Conservation (phyloP, 2,329 filamentous ascomycete genomes). For the Aspergillus sp. region DNA sequence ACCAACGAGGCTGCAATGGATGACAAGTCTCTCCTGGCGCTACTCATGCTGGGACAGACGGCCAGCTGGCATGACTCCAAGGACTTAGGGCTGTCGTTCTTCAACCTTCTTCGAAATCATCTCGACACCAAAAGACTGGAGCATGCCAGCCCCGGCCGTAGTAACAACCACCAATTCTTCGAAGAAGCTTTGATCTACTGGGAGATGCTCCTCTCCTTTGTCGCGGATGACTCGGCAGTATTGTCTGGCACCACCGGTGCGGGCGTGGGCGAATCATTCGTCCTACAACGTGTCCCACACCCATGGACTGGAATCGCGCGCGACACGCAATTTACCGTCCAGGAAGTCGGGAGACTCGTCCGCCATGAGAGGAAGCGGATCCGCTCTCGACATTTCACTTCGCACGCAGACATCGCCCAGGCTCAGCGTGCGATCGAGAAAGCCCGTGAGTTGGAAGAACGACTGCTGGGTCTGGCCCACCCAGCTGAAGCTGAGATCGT, state of each 20-base stretch:
- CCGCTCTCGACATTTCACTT: slow-evolving; percentile 35
- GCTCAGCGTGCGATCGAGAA: slow-evolving; percentile 35
- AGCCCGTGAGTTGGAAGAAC: slow-evolving; percentile 45
- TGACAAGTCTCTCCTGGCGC: slow-evolving; percentile 55
- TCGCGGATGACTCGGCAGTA: slow-evolving; percentile 39
- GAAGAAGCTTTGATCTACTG: slow-evolving; percentile 57
- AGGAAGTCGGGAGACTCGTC: slow-evolving; percentile 46
- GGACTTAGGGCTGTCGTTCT: slow-evolving; percentile 54
- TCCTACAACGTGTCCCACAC: slow-evolving; percentile 36
- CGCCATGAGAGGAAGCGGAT: slow-evolving; percentile 36
- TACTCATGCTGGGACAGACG: slow-evolving; percentile 59
- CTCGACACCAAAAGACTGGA: slow-evolving; percentile 40
- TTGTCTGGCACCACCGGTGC: slow-evolving; percentile 20
- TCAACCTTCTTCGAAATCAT: slow-evolving; percentile 43
- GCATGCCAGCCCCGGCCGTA: slow-evolving; percentile 12
- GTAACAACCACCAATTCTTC: slow-evolving; percentile 53
- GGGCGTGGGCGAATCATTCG: slow-evolving; percentile 24
- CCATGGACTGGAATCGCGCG: slow-evolving; percentile 40
- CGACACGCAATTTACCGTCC: slow-evolving; percentile 35
- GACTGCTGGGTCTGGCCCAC: slow-evolving; percentile 46
- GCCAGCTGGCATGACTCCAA: slow-evolving; percentile 59
- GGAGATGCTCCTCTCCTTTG: slow-evolving; percentile 59
- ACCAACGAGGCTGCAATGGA: slow-evolving; percentile 48
- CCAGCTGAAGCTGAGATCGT: slow-evolving; percentile 48
- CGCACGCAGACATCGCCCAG: slow-evolving; percentile 30